Evolutionary conservation across 2,329 filamentous ascomycete species (phyloP).

Genomic region (Aspergillus novofumigatus): DNA sequence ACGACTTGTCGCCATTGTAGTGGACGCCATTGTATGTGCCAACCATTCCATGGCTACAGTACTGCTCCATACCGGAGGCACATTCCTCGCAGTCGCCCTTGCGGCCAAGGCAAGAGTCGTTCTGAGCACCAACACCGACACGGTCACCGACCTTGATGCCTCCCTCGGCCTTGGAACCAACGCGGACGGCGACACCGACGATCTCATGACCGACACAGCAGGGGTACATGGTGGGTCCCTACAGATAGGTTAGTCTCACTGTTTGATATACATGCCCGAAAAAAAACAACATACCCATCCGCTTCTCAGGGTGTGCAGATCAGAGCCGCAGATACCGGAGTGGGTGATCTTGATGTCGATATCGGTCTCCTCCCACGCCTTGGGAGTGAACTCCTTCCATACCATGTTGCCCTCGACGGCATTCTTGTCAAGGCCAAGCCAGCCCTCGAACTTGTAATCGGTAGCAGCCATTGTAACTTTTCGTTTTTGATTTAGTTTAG

Average conservation of each 20-base stretch:
- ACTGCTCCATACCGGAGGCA: conserved; percentile 34
- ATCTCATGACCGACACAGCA: conserved; percentile 63
- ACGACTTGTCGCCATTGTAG: conserved; percentile 55
- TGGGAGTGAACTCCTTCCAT: conserved; percentile 56
- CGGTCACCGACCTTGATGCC: conserved; percentile 32
- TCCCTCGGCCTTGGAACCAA: conserved; percentile 45
- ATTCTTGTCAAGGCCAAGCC: conserved; percentile 49
- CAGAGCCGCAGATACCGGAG: conserved; percentile 62
- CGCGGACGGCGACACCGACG: conserved; percentile 55
- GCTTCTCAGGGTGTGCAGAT: conserved; percentile 55
- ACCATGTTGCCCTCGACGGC: conserved; percentile 51
- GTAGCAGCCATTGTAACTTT: conserved; percentile 21
- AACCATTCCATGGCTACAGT: conserved; percentile 23
- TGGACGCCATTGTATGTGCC: conserved; percentile 28
- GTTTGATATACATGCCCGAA: background rate
- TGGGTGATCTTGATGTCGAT: conserved; percentile 61
- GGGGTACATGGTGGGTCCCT: conserved; percentile 35
- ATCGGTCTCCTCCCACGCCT: conserved; percentile 61
- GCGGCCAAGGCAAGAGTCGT: conserved; percentile 47
- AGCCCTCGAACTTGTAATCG: conserved; percentile 53
- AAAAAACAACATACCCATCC: conserved; percentile 33
- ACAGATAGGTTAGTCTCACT: background rate
- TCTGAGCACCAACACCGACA: conserved; percentile 57
- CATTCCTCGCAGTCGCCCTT: conserved; percentile 51
- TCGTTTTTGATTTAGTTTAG: background rate